Conservation (phyloP, 2,329 filamentous ascomycete genomes). For the Trichoderma harzianum region DNA sequence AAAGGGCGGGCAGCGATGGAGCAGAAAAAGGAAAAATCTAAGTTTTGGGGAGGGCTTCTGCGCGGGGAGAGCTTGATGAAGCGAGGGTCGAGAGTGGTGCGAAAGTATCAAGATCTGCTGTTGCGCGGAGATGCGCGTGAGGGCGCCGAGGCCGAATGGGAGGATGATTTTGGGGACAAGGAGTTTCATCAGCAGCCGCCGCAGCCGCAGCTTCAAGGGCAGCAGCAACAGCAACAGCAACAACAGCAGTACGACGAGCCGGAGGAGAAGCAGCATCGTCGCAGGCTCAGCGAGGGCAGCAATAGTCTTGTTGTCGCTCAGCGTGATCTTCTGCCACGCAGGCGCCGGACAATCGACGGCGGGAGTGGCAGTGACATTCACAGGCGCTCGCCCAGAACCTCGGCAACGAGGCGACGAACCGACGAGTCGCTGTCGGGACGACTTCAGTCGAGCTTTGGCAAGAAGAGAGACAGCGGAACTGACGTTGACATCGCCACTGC, state of each 20-base stretch:
- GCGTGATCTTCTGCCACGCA: neutral
- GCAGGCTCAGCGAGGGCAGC: conserved; percentile 12
- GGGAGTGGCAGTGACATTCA: conserved; percentile 1
- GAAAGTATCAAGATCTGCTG: conserved; percentile 14
- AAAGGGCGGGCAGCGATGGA: conserved; percentile 30
- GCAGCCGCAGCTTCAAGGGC: neutral
- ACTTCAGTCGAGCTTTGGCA: neutral
- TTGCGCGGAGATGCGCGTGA: conserved; percentile 15
- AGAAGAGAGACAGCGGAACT: neutral
- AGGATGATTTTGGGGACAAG: neutral
- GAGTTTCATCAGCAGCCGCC: neutral
- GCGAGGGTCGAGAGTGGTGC: conserved; percentile 19
- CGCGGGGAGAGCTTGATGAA: conserved; percentile 44
- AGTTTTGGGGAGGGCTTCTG: conserved; percentile 49
- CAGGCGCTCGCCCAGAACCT: conserved; percentile 3
- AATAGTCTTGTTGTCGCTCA: conserved; percentile 6
- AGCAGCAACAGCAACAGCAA: neutral
- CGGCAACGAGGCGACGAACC: conserved; percentile 10
- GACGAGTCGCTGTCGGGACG: conserved; percentile 11
- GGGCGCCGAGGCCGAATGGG: conserved; percentile 2
- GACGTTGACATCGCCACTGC: neutral
- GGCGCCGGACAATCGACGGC: conserved; percentile 11
- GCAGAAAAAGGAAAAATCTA: conserved; percentile 39
- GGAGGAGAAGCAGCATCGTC: conserved; percentile 4
- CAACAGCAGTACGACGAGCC: neutral